These are phyloP conservation scores for Astragalus membranaceus DNA, from an alignment of 306 rosid genomes.

Conservation along the genomic window DNA sequence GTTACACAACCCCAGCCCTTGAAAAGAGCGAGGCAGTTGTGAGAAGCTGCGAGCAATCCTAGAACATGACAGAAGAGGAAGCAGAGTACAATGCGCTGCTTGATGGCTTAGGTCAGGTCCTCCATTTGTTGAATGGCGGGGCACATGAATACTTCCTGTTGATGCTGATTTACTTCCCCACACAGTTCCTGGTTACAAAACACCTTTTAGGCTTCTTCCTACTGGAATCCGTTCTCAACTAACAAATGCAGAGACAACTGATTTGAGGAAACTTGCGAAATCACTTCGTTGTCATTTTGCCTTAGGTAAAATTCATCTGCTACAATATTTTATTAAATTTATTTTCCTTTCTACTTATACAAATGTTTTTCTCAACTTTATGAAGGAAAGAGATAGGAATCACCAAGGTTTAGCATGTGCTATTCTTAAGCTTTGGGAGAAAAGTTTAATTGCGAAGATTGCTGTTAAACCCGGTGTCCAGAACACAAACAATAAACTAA, in stretches of 20 bases:
- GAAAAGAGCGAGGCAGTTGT: constrained; percentile 37
- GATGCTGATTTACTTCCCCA: constrained; percentile 92
- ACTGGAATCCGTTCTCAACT: constrained; percentile 85
- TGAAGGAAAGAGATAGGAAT: constrained; percentile 89
- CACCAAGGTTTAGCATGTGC: constrained; percentile 95
- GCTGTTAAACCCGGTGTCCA: constrained; percentile 97
- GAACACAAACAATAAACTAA: constrained; percentile 92
- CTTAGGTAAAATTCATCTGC: constrained; percentile 48
- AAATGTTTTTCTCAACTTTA: constrained; percentile 9
- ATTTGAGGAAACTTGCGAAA: constrained; percentile 64
- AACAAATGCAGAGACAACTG: constrained; percentile 88
- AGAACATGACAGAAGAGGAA: constrained; percentile 65
- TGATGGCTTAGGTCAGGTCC: constrained; percentile 91
- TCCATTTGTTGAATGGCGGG: constrained; percentile 97
- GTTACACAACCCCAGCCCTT: constrained; percentile 24
- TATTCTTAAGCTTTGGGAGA: constrained; percentile 87
- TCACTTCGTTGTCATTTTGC: constrained; percentile 96
- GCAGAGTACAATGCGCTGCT: constrained; percentile 68
- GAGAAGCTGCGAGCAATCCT: constrained; percentile 20
- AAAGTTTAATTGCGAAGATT: constrained; percentile 78
- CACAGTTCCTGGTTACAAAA: constrained; percentile 72
- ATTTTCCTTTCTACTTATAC: constrained; percentile 13
- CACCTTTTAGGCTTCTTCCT: constrained; percentile 95
- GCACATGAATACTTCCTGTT: constrained; percentile 87
- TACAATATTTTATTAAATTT: not conserved